phyloP scores from a whole-genome alignment of 1,139 yeast species.

The Suhomyces choctaworum region DNA sequence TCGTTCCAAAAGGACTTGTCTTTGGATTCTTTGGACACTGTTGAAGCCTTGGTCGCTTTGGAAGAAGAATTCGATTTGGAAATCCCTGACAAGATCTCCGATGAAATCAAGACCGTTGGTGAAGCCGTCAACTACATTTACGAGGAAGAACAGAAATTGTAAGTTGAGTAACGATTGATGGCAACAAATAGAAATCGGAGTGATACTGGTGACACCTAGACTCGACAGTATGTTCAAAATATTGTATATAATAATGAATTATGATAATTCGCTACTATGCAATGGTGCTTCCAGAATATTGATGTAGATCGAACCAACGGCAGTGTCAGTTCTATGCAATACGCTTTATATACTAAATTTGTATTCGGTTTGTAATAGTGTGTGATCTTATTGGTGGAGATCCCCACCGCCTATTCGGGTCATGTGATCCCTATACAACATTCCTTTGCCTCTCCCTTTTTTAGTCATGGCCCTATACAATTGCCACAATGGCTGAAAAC shows the following conservation, averaged over 20 bases:
- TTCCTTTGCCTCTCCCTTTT: too few relatives aligned
- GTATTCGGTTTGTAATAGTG: too few relatives aligned
- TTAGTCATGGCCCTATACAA: too few relatives aligned
- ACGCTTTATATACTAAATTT: too few relatives aligned
- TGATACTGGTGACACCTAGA: conserved; percentile 8
- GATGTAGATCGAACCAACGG: neutral
- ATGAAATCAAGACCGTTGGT: conserved; percentile 67
- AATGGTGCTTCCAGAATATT: conserved; percentile 1
- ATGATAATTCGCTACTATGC: conserved; percentile 11
- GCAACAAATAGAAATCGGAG: conserved; percentile 5
- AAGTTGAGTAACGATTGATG: conserved; percentile 13
- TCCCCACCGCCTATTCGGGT: too few relatives aligned
- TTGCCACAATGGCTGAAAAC: neutral
- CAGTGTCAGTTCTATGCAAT: too few relatives aligned
- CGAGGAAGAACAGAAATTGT: conserved; percentile 50
- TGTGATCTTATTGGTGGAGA: conserved; percentile 1
- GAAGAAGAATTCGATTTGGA: conserved; percentile 74
- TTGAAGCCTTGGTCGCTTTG: conserved; percentile 69
- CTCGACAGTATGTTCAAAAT: conserved; percentile 9
- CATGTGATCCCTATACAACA: neutral
- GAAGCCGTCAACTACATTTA: conserved; percentile 64
- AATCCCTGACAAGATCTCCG: conserved; percentile 68
- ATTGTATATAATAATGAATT: conserved; percentile 14
- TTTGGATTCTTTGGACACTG: conserved; percentile 70
- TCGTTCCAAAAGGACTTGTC: conserved; percentile 64